phyloP scores from a whole-genome alignment of 306 rosid species.

The Coriaria nepalensis region DNA sequence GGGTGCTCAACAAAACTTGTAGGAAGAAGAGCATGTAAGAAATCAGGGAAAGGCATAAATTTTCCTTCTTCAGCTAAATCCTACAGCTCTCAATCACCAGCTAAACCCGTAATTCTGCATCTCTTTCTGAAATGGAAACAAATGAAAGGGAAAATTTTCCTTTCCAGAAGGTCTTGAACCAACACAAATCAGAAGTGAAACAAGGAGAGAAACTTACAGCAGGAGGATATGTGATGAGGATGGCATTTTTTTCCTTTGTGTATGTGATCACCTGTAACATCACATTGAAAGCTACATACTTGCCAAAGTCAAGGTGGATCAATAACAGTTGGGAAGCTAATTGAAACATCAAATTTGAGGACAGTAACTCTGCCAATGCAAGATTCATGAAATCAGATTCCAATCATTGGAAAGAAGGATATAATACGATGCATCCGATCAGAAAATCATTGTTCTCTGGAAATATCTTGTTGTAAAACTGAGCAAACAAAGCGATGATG shows the following conservation, averaged over 20 bases:
- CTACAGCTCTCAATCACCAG: no score
- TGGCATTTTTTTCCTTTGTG: constrained; percentile 84
- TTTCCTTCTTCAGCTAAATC: no score
- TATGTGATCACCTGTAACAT: constrained; percentile 72
- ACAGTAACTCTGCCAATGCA: no score
- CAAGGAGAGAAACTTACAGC: constrained; percentile 33
- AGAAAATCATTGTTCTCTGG: constrained; percentile 84
- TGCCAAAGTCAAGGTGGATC: constrained; percentile 53
- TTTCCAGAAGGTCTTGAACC: background rate
- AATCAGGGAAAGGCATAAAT: no score
- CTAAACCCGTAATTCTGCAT: no score
- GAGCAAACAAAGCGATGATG: constrained; percentile 74
- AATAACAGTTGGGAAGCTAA: background rate
- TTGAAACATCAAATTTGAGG: no score
- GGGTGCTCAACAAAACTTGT: no score
- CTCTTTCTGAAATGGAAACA: no score
- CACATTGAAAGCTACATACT: constrained; percentile 65
- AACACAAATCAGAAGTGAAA: background rate
- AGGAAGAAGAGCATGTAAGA: no score
- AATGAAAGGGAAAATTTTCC: background rate
- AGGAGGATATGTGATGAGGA: constrained; percentile 84
- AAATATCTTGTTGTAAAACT: constrained; percentile 85
- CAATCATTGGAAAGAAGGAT: constrained; percentile 34
- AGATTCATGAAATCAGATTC: no score
- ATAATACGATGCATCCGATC: constrained; percentile 63